Evolutionary conservation across 306 rosid genomes (phyloP), one percentile per base, ranked within the genome.

Genomic region (Quercus parvula): DNA sequence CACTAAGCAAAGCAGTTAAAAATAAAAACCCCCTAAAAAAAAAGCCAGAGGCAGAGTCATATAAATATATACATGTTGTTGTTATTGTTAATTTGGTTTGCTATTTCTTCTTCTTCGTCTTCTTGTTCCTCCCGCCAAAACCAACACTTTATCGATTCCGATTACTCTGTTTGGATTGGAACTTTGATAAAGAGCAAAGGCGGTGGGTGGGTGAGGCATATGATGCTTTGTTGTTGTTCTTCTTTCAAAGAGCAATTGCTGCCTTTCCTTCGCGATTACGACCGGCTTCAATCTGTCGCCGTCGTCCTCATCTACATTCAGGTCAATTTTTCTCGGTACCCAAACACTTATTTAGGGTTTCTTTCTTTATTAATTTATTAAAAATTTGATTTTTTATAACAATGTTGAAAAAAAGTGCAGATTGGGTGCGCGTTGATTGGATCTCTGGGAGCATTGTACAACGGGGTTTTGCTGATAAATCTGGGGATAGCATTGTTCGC

Each of bases 201-300:
- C 18, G 70, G 56, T 49, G 55, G 61, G 31, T 20, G 31, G 61
- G 19, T n/a, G 70, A n/a, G 61, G 62, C 77, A 78, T 86, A 94
- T 90, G 86, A 89, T 90, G 98, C 97, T 87, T 86, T 94, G 98
- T 82, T 74, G 80, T 69, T 94, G 98, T 79, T 67, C 76, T 69
- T 81, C 91, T 22, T 84, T 91, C 75, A 79, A 89, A 66, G 93
- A 87, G 86, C 94, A 92, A 87, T 75, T 92, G 57, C 98, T 73
- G 86, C 90, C 94, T 78, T 92, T 92, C 91, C 41, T 89, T 44
- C 97, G 97, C 83, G 99, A 94, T 84, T 94, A 91, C 90, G 97
- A 88, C 81, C 85, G 91, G 77, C 95, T 94, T 58, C 99, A 92
- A 38, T 92, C 88, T 19, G 69, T 91, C 69, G 99, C 97, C 41